phyloP scores from a whole-genome alignment of 345 rosid species.

The Melaleuca quinquenervia region DNA sequence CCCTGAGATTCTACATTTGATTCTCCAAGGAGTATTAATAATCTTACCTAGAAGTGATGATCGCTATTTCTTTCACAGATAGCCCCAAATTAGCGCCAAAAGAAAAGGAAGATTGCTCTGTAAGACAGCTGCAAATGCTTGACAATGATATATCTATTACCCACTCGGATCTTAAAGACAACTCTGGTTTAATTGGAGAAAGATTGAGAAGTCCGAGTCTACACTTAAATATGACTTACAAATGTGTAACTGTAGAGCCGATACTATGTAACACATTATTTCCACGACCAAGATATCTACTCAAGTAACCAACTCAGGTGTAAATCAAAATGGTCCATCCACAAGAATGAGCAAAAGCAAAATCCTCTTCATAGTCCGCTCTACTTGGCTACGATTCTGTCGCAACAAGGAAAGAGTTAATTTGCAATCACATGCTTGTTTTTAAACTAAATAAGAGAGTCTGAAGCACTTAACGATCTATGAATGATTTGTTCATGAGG shows the following conservation, averaged over 20 bases:
- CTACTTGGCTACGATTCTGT: neutral
- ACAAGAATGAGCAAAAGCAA: neutral
- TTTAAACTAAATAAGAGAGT: neutral
- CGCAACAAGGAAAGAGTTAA: neutral
- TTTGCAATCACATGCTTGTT: neutral
- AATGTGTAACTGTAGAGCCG: neutral
- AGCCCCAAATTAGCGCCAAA: neutral
- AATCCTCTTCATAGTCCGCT: neutral
- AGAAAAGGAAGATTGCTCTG: neutral
- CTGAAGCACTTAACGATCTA: constrained; percentile 40
- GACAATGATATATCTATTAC: neutral
- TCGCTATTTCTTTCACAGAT: neutral
- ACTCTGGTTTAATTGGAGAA: neutral
- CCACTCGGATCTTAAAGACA: neutral
- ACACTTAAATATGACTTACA: neutral
- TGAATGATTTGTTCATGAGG: constrained; percentile 84
- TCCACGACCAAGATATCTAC: neutral
- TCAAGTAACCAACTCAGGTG: neutral
- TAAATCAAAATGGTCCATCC: neutral
- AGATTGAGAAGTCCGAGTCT: neutral
- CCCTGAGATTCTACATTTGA: neutral
- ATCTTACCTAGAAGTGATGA: neutral
- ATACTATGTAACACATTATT: neutral
- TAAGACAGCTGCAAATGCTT: neutral
- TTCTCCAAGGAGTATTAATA: neutral